These are phyloP conservation scores for Paramecium octaurelia DNA, from an alignment of 73 alveolate species.

Conservation along the genomic window DNA sequence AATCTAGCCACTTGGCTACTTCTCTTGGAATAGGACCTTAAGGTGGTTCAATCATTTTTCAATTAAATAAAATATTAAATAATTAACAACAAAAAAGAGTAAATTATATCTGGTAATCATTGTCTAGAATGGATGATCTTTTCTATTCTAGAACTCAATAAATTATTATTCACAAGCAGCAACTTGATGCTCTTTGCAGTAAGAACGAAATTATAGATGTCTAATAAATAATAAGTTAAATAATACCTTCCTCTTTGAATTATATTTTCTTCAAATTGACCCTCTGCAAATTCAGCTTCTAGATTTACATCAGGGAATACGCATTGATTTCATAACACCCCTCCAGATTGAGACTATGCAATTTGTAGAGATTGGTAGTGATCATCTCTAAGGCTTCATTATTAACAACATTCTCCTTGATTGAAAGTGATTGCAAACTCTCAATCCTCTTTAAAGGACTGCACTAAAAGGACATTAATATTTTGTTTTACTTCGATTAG, in stretches of 20 bases:
- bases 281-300: neutral
- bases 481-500: neutral
- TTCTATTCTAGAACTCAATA: neutral
- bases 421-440: neutral
- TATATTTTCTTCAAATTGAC: neutral
- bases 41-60: constrained; percentile 5
- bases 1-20: constrained; percentile 57
- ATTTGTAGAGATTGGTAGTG: neutral
- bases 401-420: neutral
- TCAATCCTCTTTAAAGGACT: neutral
- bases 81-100: neutral
- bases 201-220: neutral
- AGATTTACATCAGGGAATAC: neutral
- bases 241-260: neutral
- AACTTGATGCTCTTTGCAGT: neutral
- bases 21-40: constrained; percentile 64
- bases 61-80: neutral
- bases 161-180: neutral
- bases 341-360: neutral
- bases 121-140: neutral
- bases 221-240: neutral
- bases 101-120: neutral
- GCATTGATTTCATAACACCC: neutral
- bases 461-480: neutral
- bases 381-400: neutral